Evolutionary conservation across 768 basidiomycete genomes (phyloP).

Genomic region (Trametes punicea): DNA sequence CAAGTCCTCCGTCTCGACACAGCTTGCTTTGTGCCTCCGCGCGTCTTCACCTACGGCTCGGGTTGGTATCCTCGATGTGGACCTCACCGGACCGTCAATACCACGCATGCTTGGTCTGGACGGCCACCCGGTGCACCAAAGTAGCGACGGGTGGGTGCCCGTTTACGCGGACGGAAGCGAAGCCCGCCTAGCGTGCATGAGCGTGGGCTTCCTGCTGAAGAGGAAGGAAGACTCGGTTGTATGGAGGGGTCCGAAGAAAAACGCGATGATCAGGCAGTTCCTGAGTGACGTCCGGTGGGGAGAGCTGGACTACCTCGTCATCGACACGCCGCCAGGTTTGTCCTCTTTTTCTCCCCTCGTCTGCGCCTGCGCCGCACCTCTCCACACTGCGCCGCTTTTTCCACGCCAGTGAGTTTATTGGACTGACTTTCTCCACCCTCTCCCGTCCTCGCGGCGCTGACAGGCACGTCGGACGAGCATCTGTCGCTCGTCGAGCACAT

Average conservation of each 20-base stretch:
- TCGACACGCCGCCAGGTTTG: constrained; percentile 97
- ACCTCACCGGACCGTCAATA: constrained; percentile 92
- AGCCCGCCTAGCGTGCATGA: constrained; percentile 88
- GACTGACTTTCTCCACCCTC: constrained; percentile 11
- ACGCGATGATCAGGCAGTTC: constrained; percentile 97
- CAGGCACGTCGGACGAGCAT: constrained; percentile 99
- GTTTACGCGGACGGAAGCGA: constrained; percentile 86
- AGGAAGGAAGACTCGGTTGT: constrained; percentile 91
- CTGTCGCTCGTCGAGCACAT: constrained; percentile 93
- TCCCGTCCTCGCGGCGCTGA: not conserved
- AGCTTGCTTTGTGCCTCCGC: constrained; percentile 86
- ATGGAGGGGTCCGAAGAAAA: constrained; percentile 98
- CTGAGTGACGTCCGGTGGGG: constrained; percentile 95
- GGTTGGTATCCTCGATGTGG: constrained; percentile 90
- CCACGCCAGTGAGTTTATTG: not conserved
- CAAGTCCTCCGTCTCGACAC: constrained; percentile 93
- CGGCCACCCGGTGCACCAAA: constrained; percentile 85
- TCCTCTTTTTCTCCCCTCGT: not conserved
- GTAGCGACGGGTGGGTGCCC: constrained; percentile 95
- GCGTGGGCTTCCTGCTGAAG: constrained; percentile 91
- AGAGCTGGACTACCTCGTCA: constrained; percentile 85
- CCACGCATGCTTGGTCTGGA: constrained; percentile 94
- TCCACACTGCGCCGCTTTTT: too few relatives aligned
- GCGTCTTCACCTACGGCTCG: constrained; percentile 59
- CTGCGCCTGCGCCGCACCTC: not conserved